Evolutionary conservation across 1,139 yeast species (phyloP), one percentile per base, ranked within the genome.

Genomic region (Geotrichum cucujoidarum): DNA sequence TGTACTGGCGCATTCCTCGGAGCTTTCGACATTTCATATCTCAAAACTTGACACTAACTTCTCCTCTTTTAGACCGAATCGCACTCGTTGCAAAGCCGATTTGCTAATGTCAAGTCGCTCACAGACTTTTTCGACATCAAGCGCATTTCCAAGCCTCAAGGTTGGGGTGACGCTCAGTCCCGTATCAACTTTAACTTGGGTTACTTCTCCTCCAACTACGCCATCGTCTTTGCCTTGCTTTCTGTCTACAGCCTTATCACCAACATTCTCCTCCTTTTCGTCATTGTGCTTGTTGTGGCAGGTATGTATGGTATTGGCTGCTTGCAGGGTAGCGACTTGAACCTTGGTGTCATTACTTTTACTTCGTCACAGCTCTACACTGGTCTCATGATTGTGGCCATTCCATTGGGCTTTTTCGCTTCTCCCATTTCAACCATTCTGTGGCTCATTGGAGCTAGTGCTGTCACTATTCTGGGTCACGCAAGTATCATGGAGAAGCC

Each of bases 401-500:
- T 92, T 45, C 98, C 98, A 18, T 76, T 92, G 59, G 95, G 95
- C 13, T 81, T 94, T 65, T 72, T 89, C 60, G 97, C 98, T 22
- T 83, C 95, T 57, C 98, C 98, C 45, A 78, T 94, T 59, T 79
- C 95, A 51, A 89, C 98, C 27, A 72, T 94, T 74, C 77, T 94
- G 78, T 94, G 98, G 98, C 78, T 94, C 60, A 81, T 94, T 64
- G 99, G 98, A 58, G 94, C 97, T 6, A 85, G 95, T 22, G 83
- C 86, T 37, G 95, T 89, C 47, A 70, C 84, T 44, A 92, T 94
- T 45, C 74, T 90, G 50, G 80, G 95, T 13, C 99, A 94, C 68
- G 97, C 98, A 47, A 71, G 94, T 13, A 77, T 94, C 57, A 80
- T 94, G 88, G 98, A 94, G 67, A 92, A 92, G 72, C 98, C 98